Base-by-base conservation (phyloP, 2,329 filamentous ascomycete species). In the Lecanoromycetidae sp. region DNA sequence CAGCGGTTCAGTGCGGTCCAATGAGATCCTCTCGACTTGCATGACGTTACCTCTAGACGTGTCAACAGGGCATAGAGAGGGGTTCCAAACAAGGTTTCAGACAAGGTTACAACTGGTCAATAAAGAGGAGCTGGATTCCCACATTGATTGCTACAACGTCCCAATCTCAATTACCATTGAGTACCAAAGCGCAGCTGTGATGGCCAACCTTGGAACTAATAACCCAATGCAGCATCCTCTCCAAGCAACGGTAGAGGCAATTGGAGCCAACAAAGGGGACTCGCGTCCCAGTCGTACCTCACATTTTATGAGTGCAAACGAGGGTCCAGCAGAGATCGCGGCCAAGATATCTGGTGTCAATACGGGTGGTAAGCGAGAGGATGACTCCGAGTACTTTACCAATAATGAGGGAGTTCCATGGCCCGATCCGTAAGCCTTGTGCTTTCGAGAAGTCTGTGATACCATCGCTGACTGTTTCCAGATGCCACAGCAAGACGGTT, bases 371-470 rank as follows among this genome's bases (percentile, higher is more conserved):
- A 72, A 70, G 55, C 60, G 70, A 12, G 63, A 63, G 15, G 73
- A 75, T 50, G 70, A 53, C 27, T 41, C 44, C 3, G 12, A 66
- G 0, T 75, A 75, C 57, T 75, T 74, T 55, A 76, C 71, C 37
- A 74, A 70, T 55, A 75, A 75, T 42, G 72, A 76, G 50, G 72
- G 66, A 34, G 68, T 69, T 33, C 72, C 71, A 0, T 70, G 66
- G 45, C 72, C 71, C 2, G 71, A 75, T 50, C 61, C 66, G 58
- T 67, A 44, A 53, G 62, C 54, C 48, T 5, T 52, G 8, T 15
- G 10, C 52, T 20, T 10, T 25, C 27, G 13, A n/a, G 39, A 47
- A 3, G 2, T 19, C 30, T 8, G 37, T 55, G 30, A 54, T 30
- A 1, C 13, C 19, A 15, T 13, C 6, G 23, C 19, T 22, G 5